Conservation (phyloP, 2,329 filamentous ascomycete species). For the Xylariales sp. region DNA sequence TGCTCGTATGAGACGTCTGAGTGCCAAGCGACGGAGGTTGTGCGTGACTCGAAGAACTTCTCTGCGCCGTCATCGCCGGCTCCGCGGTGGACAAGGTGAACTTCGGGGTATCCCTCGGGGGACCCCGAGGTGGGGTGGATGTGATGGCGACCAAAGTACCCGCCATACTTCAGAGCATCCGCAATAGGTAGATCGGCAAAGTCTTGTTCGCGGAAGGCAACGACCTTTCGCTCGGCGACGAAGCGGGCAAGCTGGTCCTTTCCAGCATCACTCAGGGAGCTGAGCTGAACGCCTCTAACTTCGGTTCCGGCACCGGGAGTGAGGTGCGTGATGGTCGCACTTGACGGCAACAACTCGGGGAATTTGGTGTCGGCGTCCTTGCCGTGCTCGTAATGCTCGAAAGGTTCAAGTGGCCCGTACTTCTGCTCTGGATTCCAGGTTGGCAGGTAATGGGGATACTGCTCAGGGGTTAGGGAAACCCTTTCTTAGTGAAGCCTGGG, state of each 20-base stretch:
- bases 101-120: constrained; percentile 66
- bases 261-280: constrained; percentile 59
- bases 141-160: constrained; percentile 77
- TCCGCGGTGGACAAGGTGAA: constrained; percentile 74
- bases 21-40: constrained; percentile 84
- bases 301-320: constrained; percentile 73
- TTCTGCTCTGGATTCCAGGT: constrained; percentile 63
- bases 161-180: constrained; percentile 63
- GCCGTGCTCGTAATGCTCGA: constrained; percentile 71
- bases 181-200: constrained; percentile 66
- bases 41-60: constrained; percentile 60
- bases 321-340: constrained; percentile 52
- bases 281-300: constrained; percentile 67
- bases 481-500: too few species aligned
- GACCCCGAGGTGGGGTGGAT: constrained; percentile 77
- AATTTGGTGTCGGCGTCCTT: constrained; percentile 68
- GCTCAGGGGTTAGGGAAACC: too few species aligned
- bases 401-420: constrained; percentile 63
- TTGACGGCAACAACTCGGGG: constrained; percentile 59
- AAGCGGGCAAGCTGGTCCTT: constrained; percentile 75
- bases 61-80: constrained; percentile 58
- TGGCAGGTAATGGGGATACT: constrained; percentile 71
- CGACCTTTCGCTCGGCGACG: constrained; percentile 73
- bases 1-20: constrained; percentile 83
- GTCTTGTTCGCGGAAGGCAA: constrained; percentile 74